Conservation (phyloP, 768 basidiomycete species). For the Sutorius australiensis region DNA sequence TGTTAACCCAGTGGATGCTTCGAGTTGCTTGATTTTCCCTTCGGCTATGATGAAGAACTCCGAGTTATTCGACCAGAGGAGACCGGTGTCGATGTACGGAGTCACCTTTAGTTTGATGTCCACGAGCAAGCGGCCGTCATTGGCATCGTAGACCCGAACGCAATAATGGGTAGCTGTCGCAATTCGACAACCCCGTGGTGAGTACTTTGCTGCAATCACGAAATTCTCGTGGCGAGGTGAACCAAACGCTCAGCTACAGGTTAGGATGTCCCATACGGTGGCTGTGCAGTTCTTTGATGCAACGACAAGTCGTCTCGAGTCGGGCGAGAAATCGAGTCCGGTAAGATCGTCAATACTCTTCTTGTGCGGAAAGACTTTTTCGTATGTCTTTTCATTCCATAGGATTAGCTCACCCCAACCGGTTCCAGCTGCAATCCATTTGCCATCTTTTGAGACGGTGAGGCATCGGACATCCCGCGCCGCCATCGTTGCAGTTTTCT, state of each 20-base stretch:
- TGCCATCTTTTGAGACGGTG: neutral
- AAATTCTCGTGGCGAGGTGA: neutral
- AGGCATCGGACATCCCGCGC: neutral
- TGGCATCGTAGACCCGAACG: slow-evolving; percentile 1
- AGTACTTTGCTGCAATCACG: neutral
- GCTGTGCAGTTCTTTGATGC: neutral
- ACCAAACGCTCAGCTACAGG: neutral
- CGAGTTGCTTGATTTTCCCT: neutral
- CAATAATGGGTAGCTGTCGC: neutral
- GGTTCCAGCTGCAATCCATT: neutral
- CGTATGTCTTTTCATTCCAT: neutral
- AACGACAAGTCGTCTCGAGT: neutral
- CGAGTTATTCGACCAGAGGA: slow-evolving; percentile 4
- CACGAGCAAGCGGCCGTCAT: neutral
- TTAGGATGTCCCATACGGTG: no score
- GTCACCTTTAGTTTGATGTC: neutral
- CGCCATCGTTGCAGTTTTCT: no score
- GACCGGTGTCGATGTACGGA: neutral
- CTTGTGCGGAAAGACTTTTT: neutral
- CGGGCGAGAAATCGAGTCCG: slow-evolving; percentile 4
- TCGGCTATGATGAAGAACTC: neutral
- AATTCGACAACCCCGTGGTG: no score
- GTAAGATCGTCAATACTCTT: neutral
- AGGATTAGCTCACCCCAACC: neutral
- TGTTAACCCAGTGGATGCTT: neutral